Evolutionary conservation across 2,329 filamentous ascomycete genomes (phyloP), one percentile per base, ranked within the genome.

Genomic region (Colletotrichum paranaense): DNA sequence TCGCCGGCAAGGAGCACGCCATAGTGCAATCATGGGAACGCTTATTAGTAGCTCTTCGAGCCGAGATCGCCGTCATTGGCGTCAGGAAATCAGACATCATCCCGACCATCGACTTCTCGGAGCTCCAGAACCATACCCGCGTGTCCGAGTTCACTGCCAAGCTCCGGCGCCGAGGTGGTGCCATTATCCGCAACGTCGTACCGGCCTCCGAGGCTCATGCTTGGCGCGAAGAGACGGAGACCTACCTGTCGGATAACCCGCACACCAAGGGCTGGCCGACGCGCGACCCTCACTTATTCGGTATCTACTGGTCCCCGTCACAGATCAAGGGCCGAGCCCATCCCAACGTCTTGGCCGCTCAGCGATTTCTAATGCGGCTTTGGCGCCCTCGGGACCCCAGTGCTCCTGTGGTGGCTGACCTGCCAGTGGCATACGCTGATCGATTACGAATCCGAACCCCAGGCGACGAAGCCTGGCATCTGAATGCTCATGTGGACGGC

Each of bases 401-500:
- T 42, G 90, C 91, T 55, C 87, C 88, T n/a, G 87, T 93, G 70
- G 88, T 89, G 9, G 89, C 88, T 8, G 84, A 87, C 3, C 88
- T 92, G 66, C 92, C 92, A 22, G 88, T 93, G 60, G 87, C 90
- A 16, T 94, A 94, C 74, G 92, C 90, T 12, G 92, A 94, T 78
- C 89, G 92, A 0, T 86, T 94, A 73, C 89, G 92, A 2, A 92
- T 94, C 74, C 88, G 92, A 63, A 87, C 89, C 9, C 88, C 88
- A 6, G 87, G 87, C 19, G 77, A 83, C 77, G 87, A 87, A 5
- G 86, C 86, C 0, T 86, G 82, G 24, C 82, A 86, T 32, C 82
- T 89, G 68, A 89, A 92, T 49, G 92, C 92, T 2, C 92, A 94
- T 80, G 86, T 93, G 3, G 92, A 94, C 78, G 92, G 92, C 64